phyloP scores from a whole-genome alignment of 495 filamentous ascomycete species.

The Massariosphaeria phaeospora region DNA sequence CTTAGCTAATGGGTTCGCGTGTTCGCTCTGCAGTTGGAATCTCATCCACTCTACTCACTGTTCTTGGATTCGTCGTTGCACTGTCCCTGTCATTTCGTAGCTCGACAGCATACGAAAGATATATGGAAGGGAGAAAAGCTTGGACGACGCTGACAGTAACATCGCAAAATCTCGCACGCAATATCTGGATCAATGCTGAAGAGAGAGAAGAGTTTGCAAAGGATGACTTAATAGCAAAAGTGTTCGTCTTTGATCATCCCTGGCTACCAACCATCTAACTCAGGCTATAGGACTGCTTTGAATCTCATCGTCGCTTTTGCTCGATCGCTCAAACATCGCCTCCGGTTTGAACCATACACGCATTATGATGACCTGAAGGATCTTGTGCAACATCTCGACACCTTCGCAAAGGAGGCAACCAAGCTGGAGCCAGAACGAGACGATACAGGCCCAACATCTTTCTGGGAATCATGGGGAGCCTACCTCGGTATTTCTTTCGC shows the following conservation, averaged over 20 bases:
- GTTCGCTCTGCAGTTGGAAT: slow-evolving; percentile 48
- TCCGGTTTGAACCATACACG: slow-evolving; percentile 83
- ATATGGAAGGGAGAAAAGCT: slow-evolving; percentile 67
- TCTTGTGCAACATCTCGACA: slow-evolving; percentile 58
- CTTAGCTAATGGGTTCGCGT: background rate
- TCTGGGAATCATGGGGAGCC: slow-evolving; percentile 23
- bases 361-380: slow-evolving; percentile 63
- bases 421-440: too few relatives aligned
- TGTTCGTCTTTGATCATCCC: too few relatives aligned
- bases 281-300: too few relatives aligned
- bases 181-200: slow-evolving; percentile 70
- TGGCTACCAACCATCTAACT: too few relatives aligned
- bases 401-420: slow-evolving; percentile 66
- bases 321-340: slow-evolving; percentile 71
- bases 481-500: slow-evolving; percentile 36
- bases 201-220: slow-evolving; percentile 62
- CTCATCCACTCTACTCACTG: slow-evolving; percentile 67
- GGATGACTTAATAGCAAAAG: slow-evolving; percentile 68
- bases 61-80: slow-evolving; percentile 86
- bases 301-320: slow-evolving; percentile 78
- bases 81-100: slow-evolving; percentile 76
- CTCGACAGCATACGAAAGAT: slow-evolving; percentile 78
- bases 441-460: slow-evolving; percentile 43
- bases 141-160: slow-evolving; percentile 71
- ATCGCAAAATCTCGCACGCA: slow-evolving; percentile 67